Evolutionary conservation across 2,329 filamentous ascomycete genomes (phyloP).

Genomic region (Torrubiellomyces zombiae): DNA sequence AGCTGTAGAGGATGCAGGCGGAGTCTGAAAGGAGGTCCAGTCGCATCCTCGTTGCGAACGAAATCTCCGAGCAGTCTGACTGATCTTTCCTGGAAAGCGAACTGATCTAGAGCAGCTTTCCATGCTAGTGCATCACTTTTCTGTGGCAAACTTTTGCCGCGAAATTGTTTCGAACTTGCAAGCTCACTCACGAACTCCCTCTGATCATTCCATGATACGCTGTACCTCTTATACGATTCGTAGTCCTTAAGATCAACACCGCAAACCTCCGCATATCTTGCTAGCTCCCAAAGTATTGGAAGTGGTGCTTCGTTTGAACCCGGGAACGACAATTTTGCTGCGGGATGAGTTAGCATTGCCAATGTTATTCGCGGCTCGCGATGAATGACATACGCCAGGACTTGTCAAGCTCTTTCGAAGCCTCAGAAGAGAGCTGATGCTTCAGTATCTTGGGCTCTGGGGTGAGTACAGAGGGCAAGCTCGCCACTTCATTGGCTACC

Average conservation of each 20-base stretch:
- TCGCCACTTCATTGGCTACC: too few relatives aligned
- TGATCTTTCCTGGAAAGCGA: constrained; percentile 16
- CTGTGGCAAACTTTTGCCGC: constrained; percentile 30
- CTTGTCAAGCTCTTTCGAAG: constrained; percentile 12
- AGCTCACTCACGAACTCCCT: constrained; percentile 24
- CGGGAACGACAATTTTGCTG: neutral
- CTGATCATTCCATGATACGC: constrained; percentile 26
- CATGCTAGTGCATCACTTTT: constrained; percentile 27
- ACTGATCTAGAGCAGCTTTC: constrained; percentile 22
- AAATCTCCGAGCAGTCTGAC: constrained; percentile 28
- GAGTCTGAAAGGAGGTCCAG: constrained; percentile 26
- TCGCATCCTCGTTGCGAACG: constrained; percentile 15
- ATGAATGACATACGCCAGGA: constrained; percentile 29
- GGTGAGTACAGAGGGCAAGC: too few relatives aligned
- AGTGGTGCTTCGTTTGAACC: constrained; percentile 27
- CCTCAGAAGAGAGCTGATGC: too few relatives aligned
- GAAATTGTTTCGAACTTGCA: constrained; percentile 20
- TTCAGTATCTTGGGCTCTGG: too few relatives aligned
- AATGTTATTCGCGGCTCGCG: too few relatives aligned
- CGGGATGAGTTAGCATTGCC: too few relatives aligned
- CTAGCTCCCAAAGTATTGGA: constrained; percentile 34
- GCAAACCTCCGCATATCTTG: constrained; percentile 29
- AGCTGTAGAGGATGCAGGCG: constrained; percentile 30
- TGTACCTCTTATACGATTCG: constrained; percentile 17
- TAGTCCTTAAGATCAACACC: constrained; percentile 20